These are phyloP conservation scores for Babesia gibsoni DNA, from an alignment of 169 alveolate species.

Conservation along the genomic window DNA sequence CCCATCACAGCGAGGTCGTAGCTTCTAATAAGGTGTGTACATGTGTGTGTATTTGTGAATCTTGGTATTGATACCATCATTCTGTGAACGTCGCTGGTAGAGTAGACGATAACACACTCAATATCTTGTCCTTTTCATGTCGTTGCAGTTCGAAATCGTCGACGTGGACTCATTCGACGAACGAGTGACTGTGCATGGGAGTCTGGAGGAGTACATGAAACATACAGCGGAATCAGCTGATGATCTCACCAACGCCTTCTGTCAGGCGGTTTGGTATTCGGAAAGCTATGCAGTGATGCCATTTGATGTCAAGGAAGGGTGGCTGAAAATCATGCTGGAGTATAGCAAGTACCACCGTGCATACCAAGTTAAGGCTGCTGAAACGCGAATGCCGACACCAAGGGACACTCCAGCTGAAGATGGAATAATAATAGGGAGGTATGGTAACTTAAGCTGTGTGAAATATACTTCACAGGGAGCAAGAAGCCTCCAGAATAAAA, in stretches of 20 bases:
- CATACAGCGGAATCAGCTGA: constrained; percentile 39
- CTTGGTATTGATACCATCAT: too few species aligned
- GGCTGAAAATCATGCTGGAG: constrained; percentile 59
- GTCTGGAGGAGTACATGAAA: constrained; percentile 35
- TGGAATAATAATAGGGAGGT: constrained; percentile 30
- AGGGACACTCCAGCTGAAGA: background rate
- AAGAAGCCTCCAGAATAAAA: constrained; percentile 67
- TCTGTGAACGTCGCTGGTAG: too few species aligned
- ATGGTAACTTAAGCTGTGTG: background rate
- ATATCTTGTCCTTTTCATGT: background rate
- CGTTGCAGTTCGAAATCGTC: constrained; percentile 46
- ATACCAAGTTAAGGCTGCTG: background rate
- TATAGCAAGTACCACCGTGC: constrained; percentile 50
- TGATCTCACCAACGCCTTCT: constrained; percentile 46
- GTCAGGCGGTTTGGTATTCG: constrained; percentile 28
- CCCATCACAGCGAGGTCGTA: constrained; percentile 56
- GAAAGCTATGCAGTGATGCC: constrained; percentile 47
- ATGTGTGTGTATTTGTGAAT: background rate
- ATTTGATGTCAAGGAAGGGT: constrained; percentile 29
- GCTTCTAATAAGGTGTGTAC: constrained; percentile 56
- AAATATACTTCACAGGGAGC: constrained; percentile 60
- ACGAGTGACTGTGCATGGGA: constrained; percentile 33
- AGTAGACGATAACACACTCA: background rate
- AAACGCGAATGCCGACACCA: background rate
- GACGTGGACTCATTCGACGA: constrained; percentile 59